These are phyloP conservation scores for Ogataea pignaliae DNA, from an alignment of 805 yeast genomes.

Conservation along the genomic window DNA sequence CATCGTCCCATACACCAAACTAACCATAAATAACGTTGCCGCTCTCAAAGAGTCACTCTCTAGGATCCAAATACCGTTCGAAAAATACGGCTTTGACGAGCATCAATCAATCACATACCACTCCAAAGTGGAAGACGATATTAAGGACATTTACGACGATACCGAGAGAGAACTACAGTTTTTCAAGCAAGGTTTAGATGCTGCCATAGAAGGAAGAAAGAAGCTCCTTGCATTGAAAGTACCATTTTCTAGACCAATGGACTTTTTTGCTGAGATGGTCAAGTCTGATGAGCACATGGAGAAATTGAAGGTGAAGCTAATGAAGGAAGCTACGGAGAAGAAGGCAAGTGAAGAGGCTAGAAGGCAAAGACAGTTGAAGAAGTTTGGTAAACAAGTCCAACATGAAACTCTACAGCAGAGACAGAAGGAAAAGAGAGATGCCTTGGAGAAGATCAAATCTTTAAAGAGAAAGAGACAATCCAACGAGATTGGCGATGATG, in stretches of 20 bases:
- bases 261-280: constrained; percentile 98
- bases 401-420: constrained; percentile 89
- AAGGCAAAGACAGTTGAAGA: constrained; percentile 90
- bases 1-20: constrained; percentile 84
- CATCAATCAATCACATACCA: constrained; percentile 70
- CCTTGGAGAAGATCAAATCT: constrained; percentile 85
- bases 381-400: constrained; percentile 96
- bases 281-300: constrained; percentile 99
- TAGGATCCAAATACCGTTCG: constrained; percentile 62
- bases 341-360: constrained; percentile 91
- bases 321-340: constrained; percentile 72
- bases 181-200: constrained; percentile 88
- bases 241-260: constrained; percentile 89
- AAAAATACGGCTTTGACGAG: constrained; percentile 71
- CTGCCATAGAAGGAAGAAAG: constrained; percentile 69
- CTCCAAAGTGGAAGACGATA: constrained; percentile 55
- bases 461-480: constrained; percentile 83
- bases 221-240: constrained; percentile 65
- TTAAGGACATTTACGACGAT: constrained; percentile 89
- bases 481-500: constrained; percentile 66
- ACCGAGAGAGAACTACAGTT: constrained; percentile 94
- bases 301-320: constrained; percentile 73
- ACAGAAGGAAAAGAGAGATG: constrained; percentile 86
- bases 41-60: constrained; percentile 71
- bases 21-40: constrained; percentile 81